Base-by-base conservation (phyloP, 148 eudicot genomes). In the Hydrangea macrophylla region DNA sequence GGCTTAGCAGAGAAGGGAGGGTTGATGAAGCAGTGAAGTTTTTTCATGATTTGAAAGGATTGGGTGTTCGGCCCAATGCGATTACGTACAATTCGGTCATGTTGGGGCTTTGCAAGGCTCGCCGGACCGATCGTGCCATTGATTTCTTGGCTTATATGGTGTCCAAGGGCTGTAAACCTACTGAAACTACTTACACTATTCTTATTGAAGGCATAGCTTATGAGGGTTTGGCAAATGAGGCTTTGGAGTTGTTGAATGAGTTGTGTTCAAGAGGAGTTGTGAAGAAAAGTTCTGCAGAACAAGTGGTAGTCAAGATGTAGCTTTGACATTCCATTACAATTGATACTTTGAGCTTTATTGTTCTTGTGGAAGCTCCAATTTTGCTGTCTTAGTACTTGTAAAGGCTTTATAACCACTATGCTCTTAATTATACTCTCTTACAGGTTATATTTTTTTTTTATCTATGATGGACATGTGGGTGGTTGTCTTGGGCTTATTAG, bases 1-100 rank as follows among this genome's bases (percentile, higher is more conserved):
- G 91, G 70, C 76, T 84, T 37, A 67, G 80, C 73, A 71, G 91
- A 78, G 88, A 86, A 50, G 84, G 88, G n/a, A 86, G 76, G 73
- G 61, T 84, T 22, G 78, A 86, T 7, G 81, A 86, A 71, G 84
- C 88, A 3, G 78, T 84, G 5, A 62, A 48, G 73, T 64, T 79
- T 18, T 78, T 86, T 48, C 78, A 76, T 40, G 81, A 86, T 20
- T 69, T 84, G 68, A 78, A 86, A 67, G 73, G 81, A 51, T 51
- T 82, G 44, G 88, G 86, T n/a, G 68, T 84, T 10, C 67, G 60
- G 72, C 88, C 88, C n/a, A 82, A 82, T 74, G 84, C 79, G 22
- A 64, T 82, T 25, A 82, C 73, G 2, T 87, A 84, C 55, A 87
- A 87, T 68, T 68, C 82, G 17, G 58, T 87, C 65, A 84, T 87